phyloP scores from a whole-genome alignment of 2,329 filamentous ascomycete genomes.

The Aspergillus pseudotamarii region DNA sequence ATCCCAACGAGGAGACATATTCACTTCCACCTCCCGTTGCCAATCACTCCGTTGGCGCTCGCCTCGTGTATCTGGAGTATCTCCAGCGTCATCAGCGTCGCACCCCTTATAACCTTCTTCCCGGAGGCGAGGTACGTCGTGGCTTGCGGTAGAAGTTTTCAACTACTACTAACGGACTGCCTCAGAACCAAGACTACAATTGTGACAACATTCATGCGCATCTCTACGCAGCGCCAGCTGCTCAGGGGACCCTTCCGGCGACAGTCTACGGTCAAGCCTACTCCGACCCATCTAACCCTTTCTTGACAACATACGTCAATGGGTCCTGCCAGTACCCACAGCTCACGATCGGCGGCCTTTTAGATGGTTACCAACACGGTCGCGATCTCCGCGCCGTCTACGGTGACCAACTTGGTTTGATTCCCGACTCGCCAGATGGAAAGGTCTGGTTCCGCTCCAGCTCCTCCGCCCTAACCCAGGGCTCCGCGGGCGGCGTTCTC shows the following conservation, averaged over 20 bases:
- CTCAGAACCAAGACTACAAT: constrained; percentile 40
- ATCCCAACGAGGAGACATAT: constrained; percentile 39
- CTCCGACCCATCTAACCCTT: constrained; percentile 39
- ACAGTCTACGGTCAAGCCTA: constrained; percentile 42
- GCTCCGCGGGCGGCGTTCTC: constrained; percentile 41
- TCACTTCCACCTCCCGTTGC: constrained; percentile 31
- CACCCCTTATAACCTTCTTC: constrained; percentile 44
- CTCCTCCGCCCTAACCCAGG: constrained; percentile 40
- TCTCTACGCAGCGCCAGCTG: constrained; percentile 35
- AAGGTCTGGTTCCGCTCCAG: constrained; percentile 42
- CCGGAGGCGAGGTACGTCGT: constrained; percentile 38
- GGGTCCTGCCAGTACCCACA: constrained; percentile 45
- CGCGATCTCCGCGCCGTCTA: constrained; percentile 39
- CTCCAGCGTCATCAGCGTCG: constrained; percentile 44
- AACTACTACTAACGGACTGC: neutral
- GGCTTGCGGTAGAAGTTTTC: neutral
- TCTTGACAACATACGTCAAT: constrained; percentile 32
- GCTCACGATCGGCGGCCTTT: constrained; percentile 41
- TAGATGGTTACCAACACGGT: constrained; percentile 43
- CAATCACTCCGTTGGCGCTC: constrained; percentile 30
- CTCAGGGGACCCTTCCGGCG: constrained; percentile 23
- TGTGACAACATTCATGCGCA: constrained; percentile 42
- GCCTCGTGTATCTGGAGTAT: constrained; percentile 43
- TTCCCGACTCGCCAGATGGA: constrained; percentile 31
- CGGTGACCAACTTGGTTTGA: constrained; percentile 33